phyloP scores from a whole-genome alignment of 768 basidiomycete species.

The Fistulinella prunicolor region DNA sequence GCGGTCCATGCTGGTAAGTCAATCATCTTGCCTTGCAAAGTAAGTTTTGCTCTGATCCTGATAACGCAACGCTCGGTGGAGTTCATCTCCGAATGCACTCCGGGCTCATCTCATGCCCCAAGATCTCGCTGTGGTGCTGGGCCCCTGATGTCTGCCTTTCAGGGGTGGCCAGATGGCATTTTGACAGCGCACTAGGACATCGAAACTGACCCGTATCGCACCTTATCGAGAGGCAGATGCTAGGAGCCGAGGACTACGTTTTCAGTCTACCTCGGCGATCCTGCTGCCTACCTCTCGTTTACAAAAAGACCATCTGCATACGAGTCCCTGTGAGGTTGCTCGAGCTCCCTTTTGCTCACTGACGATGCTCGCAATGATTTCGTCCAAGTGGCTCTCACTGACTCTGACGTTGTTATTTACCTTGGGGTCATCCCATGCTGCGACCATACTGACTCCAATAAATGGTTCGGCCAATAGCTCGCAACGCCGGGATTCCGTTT shows the following conservation, averaged over 20 bases:
- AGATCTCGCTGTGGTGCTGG: slow-evolving; percentile 8
- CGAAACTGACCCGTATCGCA: slow-evolving; percentile 11
- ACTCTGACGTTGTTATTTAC: slow-evolving; percentile 7
- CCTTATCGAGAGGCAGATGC: slow-evolving; percentile 16
- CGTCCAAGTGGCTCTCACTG: slow-evolving; percentile 1
- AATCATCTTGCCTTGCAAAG: slow-evolving; percentile 4
- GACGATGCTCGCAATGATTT: slow-evolving; percentile 1
- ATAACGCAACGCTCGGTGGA: slow-evolving; percentile 3
- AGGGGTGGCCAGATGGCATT: slow-evolving; percentile 2
- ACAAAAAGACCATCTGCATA: slow-evolving; percentile 15
- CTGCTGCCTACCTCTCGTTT: neutral
- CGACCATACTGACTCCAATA: slow-evolving; percentile 7
- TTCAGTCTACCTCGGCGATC: slow-evolving; percentile 7
- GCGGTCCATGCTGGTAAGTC: slow-evolving; percentile 10
- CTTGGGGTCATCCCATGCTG: slow-evolving; percentile 12
- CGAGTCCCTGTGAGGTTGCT: neutral
- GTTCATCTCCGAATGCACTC: slow-evolving; percentile 10
- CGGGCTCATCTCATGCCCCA: slow-evolving; percentile 8
- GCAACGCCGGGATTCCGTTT: slow-evolving; percentile 11
- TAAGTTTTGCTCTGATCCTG: neutral
- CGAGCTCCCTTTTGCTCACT: neutral
- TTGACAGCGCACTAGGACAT: neutral
- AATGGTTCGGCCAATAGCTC: neutral
- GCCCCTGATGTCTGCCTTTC: slow-evolving; percentile 4
- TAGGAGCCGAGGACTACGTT: slow-evolving; percentile 14